These are phyloP conservation scores for Aureobasidium mangrovei DNA, from an alignment of 2,329 filamentous ascomycete genomes.

Conservation along the genomic window DNA sequence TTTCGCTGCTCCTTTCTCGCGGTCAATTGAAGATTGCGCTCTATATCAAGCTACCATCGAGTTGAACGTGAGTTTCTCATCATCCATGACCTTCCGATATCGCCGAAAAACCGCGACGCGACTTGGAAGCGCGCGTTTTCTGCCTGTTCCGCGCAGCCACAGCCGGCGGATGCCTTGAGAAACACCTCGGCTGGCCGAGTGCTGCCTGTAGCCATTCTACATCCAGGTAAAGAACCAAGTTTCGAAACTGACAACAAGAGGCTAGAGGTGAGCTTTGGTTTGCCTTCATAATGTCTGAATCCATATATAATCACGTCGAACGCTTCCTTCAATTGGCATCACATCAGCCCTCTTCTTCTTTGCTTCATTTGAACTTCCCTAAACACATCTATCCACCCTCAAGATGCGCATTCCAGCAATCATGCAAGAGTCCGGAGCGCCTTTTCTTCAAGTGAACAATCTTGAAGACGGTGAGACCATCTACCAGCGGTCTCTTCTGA, in stretches of 20 bases:
- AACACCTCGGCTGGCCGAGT: neutral
- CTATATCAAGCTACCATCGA: neutral
- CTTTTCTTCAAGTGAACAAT: slow-evolving; percentile 16
- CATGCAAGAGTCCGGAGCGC: neutral
- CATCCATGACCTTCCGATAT: too few species aligned
- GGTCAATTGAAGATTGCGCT: too few species aligned
- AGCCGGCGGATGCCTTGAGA: neutral
- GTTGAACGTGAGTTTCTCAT: too few species aligned
- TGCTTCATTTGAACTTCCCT: neutral
- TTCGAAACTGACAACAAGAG: too few species aligned
- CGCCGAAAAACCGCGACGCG: neutral
- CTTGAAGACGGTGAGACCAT: slow-evolving; percentile 24
- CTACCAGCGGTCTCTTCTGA: slow-evolving; percentile 25
- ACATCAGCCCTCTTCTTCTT: neutral
- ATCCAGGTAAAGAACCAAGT: neutral
- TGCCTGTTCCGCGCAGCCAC: neutral
- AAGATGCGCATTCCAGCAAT: slow-evolving; percentile 1
- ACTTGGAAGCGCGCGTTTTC: neutral
- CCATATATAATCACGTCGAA: neutral
- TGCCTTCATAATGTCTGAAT: neutral
- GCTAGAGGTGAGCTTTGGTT: too few species aligned
- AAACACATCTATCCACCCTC: neutral
- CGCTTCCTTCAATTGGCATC: neutral
- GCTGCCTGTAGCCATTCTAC: neutral
- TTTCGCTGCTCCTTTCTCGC: neutral